Evolutionary conservation across 1,284 basidiomycete genomes (phyloP), one percentile per base, ranked within the genome.

Genomic region (Ustilago crameri): DNA sequence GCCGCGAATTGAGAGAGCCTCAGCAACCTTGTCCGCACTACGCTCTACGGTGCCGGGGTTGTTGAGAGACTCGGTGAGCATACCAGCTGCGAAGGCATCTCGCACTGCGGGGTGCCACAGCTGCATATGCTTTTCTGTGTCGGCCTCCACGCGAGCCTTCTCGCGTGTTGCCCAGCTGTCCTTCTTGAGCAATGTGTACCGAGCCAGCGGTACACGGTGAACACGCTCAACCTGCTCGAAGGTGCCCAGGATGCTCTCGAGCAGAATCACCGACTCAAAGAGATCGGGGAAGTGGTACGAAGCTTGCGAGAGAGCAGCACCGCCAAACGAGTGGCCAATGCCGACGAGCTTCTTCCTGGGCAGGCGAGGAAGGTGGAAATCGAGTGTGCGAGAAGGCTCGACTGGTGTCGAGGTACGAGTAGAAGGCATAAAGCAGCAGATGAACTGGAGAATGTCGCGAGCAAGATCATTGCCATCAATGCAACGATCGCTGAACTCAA

Each of bases 301-400:
- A 15, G 59, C 58, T 23, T 71, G 68, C 34, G 35, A 43, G 40
- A 71, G 38, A 7, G 68, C 62, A 35, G 68, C 51, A 37, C 58
- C 68, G 9, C 68, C 68, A 20, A 66, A 71, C 3, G 68, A 71
- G 68, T 71, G 68, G 48, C 68, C 63, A 35, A 71, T 62, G n/a
- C 68, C 68, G 12, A 66, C 62, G 15, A 71, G 57, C 42, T 58
- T 60, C 50, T 65, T 64, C 44, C 62, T 50, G 18, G 68, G 62
- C 54, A 71, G 50, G 27, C 62, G 61, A 42, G 62, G 62, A 38
- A 65, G 68, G 52, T 64, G 62, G 47, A 65, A 71, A 47, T 64
- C 68, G 42, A 71, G 55, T 17, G 62, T 65, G 12, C 62, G 57
- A 22, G 57, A 65, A 0, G 53, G 57, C 54, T 71, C 68, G 17